Evolutionary conservation across 495 filamentous ascomycete species (phyloP), one percentile per base, ranked within the genome.

Genomic region (Thozetella sp.): DNA sequence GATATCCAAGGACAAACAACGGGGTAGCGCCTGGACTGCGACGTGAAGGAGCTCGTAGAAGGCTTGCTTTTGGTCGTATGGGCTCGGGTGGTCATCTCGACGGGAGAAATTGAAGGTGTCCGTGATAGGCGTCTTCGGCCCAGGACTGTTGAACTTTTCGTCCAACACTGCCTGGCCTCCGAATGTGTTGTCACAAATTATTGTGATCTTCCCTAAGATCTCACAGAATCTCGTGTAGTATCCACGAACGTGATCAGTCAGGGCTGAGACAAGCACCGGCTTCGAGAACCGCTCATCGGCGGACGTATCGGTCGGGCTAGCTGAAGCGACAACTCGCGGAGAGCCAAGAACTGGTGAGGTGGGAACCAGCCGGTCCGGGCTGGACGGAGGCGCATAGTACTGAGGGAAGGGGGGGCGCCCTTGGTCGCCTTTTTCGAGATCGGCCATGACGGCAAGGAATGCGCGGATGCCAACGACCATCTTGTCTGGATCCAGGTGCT

Each of bases 1-100:
- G 51, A 97, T 93, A 62, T 96, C 90, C 34, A 90, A 82, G 1
- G 95, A 94, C 26, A 99, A 79, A 67, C 95, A 98, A 6, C 94
- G 90, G 50, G 95, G 95, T 27, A 99, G 77, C 11, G 95, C 93
- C 71, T 98, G 93, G 1, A 99, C 92, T 11, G 96, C 96, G 55
- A 97, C 93, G 72, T 97, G 93, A 6, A 99, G 80, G 30, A 99
- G 80, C 62, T 98, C 95, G 68, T 97, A 98, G 66, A 96, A 98
- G 2, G 93, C 92, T 70, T 97, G 93, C 64, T 92, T 93, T 57
- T 95, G 90, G 62, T 98, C 96, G 4, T 87, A 73, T 3, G 88
- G 79, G 51, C 73, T 89, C 26, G 81, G 72, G 61, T 93, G 86
- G 56, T 97, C 93, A 63, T 97, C 95, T 50, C 89, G 84, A 52